Base-by-base conservation (phyloP, 208 protist species). In the Crithidia sp. region DNA sequence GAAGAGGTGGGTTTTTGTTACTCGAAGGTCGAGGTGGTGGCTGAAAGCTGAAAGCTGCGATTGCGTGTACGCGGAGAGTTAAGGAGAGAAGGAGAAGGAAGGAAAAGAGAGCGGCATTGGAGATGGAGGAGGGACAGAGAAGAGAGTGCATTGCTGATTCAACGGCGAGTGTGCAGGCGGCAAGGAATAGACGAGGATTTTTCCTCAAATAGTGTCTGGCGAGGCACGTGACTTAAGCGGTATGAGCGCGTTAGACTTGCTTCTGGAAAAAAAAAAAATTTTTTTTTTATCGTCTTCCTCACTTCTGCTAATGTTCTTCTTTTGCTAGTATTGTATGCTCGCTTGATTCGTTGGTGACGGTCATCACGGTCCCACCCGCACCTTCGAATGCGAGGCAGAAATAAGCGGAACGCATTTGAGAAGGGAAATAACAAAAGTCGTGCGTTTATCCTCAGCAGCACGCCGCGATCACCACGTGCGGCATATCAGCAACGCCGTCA, bases 11-110 rank as follows among this genome's bases (percentile, higher is more conserved):
- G 36, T 59, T 91, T 90, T 94, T 94, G 55, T 94, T 94, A 94
- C 89, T 94, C 89, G 89, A 90, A 82, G 89, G 81, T 83, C 89
- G 85, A 91, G 89, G 89, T 90, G 52, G 62, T 74, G 52, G 74
- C 65, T 79, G 62, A 66, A 79, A 86, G 74, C 74, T 73, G 59
- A 83, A 68, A 76, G 72, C 58, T 81, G 39, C 16, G n/a, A 49
- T 50, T 58, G 28, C 13, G 62, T 28, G 74, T 10, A 59, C 39
- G 44, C 10, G 64, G 6, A 36, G 54, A 37, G 54, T 19, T 19
- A 2, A 3, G 28, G 54, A 17, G 28, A 49, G 12, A 49, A 49
- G 45, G 12, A 13, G 45, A 49, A 49, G n/a, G 50, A 55, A 17
- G 50, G 16, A 55, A 55, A 55, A 55, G n/a, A 1, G 28, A 28